phyloP scores from a whole-genome alignment of 352 stramenopile genomes.

The Thalassiosira sp. region DNA sequence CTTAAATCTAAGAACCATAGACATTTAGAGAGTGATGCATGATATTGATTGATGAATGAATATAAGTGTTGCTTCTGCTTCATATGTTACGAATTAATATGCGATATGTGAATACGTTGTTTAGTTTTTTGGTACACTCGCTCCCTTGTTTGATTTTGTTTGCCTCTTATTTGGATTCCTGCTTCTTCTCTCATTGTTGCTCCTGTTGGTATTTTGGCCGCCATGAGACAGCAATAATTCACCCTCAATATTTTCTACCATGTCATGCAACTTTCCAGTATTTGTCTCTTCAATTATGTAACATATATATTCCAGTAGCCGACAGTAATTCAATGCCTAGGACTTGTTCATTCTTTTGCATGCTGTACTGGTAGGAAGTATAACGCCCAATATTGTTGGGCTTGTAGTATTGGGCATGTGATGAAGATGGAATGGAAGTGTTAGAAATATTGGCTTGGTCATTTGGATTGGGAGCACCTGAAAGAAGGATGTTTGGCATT shows the following conservation, averaged over 20 bases:
- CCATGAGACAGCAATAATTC: constrained; percentile 35
- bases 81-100: too few relatives aligned
- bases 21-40: too few relatives aligned
- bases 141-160: too few relatives aligned
- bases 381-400: constrained; percentile 37
- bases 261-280: constrained; percentile 41
- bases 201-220: background rate
- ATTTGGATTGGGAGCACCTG: constrained; percentile 48
- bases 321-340: constrained; percentile 37
- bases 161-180: too few relatives aligned
- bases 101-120: too few relatives aligned
- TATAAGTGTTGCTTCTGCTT: too few relatives aligned
- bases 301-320: constrained; percentile 69
- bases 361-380: constrained; percentile 21
- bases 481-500: constrained; percentile 30
- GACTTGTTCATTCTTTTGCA: constrained; percentile 12
- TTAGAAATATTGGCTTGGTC: constrained; percentile 10
- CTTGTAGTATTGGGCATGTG: constrained; percentile 4
- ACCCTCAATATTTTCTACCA: constrained; percentile 57
- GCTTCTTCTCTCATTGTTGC: background rate
- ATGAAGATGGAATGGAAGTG: constrained; percentile 9
- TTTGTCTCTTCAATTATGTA: constrained; percentile 51
- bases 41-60: too few relatives aligned
- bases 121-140: too few relatives aligned
- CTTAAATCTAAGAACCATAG: too few relatives aligned